A percentile compares a stretch with the other conserved stretches of the same genome.
phyloP scores from a whole-genome alignment of 495 filamentous ascomycete genomes.

The Trichocladium antarcticum region DNA sequence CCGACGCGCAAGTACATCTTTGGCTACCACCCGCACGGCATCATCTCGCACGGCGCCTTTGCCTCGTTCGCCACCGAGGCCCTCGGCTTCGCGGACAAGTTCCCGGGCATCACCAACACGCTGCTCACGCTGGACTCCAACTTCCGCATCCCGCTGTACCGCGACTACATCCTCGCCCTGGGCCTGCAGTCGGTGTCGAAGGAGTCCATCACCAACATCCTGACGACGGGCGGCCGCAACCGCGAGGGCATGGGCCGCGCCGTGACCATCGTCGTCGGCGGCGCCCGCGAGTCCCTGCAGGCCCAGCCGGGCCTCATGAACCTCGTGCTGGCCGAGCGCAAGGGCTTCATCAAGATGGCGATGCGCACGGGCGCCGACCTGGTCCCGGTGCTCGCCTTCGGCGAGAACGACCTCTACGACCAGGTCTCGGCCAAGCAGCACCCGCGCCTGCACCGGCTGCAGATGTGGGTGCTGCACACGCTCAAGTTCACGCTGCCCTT shows the following conservation, averaged over 20 bases:
- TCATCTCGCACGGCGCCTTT: constrained; percentile 92
- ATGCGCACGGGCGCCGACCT: constrained; percentile 82
- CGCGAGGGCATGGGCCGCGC: constrained; percentile 86
- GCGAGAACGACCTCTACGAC: constrained; percentile 93
- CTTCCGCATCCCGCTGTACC: constrained; percentile 86
- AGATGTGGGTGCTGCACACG: constrained; percentile 68
- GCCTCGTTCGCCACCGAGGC: constrained; percentile 87
- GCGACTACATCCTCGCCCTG: constrained; percentile 80
- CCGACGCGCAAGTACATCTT: constrained; percentile 92
- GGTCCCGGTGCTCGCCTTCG: constrained; percentile 83
- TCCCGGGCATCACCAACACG: constrained; percentile 92
- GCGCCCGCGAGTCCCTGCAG: constrained; percentile 82
- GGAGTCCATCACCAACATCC: constrained; percentile 77
- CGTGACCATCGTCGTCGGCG: constrained; percentile 92
- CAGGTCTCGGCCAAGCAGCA: constrained; percentile 62
- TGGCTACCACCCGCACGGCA: constrained; percentile 94
- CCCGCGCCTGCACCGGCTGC: constrained; percentile 60
- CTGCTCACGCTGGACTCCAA: constrained; percentile 87
- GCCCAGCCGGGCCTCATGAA: constrained; percentile 63
- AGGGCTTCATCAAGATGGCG: constrained; percentile 89
- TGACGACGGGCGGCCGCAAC: constrained; percentile 64
- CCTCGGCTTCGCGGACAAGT: constrained; percentile 75
- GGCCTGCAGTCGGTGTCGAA: constrained; percentile 82
- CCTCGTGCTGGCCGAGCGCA: constrained; percentile 68
- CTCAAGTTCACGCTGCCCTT: constrained; percentile 91